Conservation (phyloP, 108 stramenopile species). For the Pseudonitzschia multistriata region DNA sequence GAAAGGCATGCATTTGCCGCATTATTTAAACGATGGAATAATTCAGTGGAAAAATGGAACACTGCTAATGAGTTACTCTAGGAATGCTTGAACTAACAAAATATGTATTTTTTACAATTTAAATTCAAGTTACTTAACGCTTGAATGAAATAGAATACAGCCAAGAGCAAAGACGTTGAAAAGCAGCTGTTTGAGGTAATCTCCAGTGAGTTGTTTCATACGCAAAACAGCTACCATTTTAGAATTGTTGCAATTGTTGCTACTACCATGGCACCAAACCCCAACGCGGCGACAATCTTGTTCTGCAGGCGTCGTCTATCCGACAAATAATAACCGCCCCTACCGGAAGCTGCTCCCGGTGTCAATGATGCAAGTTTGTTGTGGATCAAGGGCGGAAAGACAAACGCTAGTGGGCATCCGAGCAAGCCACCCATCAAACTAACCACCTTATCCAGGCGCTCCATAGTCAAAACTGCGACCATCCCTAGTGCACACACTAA, state of each 20-base stretch:
- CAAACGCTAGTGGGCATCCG: conserved; percentile 64
- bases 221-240: conserved; percentile 29
- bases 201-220: too few relatives aligned
- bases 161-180: too few relatives aligned
- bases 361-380: conserved; percentile 31
- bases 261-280: conserved; percentile 49
- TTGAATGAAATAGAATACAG: too few relatives aligned
- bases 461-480: conserved; percentile 46
- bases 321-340: background rate
- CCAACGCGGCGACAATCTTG: conserved; percentile 37
- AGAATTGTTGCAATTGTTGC: conserved; percentile 47
- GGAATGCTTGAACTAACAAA: too few relatives aligned
- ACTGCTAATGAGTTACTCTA: too few relatives aligned
- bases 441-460: conserved; percentile 67
- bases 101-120: too few relatives aligned
- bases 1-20: background rate
- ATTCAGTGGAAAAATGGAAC: too few relatives aligned
- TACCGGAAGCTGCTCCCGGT: background rate
- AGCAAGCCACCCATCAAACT: conserved; percentile 56
- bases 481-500: conserved; percentile 42
- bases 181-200: too few relatives aligned
- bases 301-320: conserved; percentile 31
- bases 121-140: too few relatives aligned
- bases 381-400: conserved; percentile 66
- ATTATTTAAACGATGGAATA: too few relatives aligned